phyloP scores from a whole-genome alignment of 2,329 filamentous ascomycete species.

The Exophiala spinifera region DNA sequence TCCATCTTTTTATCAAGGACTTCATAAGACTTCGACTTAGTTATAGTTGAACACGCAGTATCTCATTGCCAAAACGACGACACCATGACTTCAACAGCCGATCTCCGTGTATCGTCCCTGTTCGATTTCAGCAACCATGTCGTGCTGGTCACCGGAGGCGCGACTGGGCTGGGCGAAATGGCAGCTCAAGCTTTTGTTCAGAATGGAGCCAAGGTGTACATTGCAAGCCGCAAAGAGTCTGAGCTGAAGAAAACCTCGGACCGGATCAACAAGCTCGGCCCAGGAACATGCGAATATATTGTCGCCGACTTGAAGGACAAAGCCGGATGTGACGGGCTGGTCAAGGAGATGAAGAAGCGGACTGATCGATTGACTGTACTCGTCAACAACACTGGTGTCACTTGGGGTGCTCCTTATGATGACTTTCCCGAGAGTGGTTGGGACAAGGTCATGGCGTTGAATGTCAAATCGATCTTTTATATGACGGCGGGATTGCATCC shows the following conservation, averaged over 20 bases:
- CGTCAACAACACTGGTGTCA: slow-evolving; percentile 54
- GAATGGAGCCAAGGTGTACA: slow-evolving; percentile 53
- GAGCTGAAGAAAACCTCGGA: slow-evolving; percentile 47
- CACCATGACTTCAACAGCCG: slow-evolving; percentile 24
- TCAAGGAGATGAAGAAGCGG: slow-evolving; percentile 48
- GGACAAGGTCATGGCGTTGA: slow-evolving; percentile 56
- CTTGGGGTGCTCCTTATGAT: slow-evolving; percentile 57
- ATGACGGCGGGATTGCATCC: slow-evolving; percentile 45
- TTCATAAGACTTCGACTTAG: neutral
- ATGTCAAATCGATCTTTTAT: slow-evolving; percentile 54
- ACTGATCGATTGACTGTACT: slow-evolving; percentile 45
- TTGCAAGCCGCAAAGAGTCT: slow-evolving; percentile 52
- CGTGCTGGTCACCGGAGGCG: slow-evolving; percentile 34
- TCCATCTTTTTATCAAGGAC: neutral
- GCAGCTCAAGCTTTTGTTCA: slow-evolving; percentile 53
- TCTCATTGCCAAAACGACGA: neutral
- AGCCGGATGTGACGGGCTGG: slow-evolving; percentile 48
- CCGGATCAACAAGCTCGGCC: slow-evolving; percentile 51
- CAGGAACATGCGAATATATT: slow-evolving; percentile 51
- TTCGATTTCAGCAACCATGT: slow-evolving; percentile 33
- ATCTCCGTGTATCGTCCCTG: slow-evolving; percentile 30
- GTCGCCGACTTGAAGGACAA: slow-evolving; percentile 53
- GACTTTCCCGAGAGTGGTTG: slow-evolving; percentile 57
- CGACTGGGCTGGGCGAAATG: slow-evolving; percentile 44
- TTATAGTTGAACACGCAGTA: neutral